phyloP scores from a whole-genome alignment of 768 basidiomycete species.

The Calocybe indica region DNA sequence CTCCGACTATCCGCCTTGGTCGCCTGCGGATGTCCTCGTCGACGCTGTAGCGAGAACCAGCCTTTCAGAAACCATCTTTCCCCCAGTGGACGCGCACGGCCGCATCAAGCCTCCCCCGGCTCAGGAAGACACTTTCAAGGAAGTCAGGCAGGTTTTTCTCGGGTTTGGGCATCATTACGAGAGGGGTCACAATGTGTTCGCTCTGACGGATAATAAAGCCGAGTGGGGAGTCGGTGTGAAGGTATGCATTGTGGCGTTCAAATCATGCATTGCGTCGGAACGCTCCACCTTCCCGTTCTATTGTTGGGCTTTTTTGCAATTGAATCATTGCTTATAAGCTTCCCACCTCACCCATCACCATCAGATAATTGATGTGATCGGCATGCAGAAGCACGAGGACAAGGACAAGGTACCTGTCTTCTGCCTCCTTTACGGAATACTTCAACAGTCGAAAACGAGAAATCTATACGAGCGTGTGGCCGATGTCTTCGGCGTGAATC shows the following conservation, averaged over 20 bases:
- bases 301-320: neutral
- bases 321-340: no score
- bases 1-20: constrained; percentile 10
- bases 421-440: constrained; percentile 18
- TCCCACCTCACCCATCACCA: no score
- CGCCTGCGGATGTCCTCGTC: constrained; percentile 8
- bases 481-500: constrained; percentile 4
- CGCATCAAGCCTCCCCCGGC: constrained; percentile 6
- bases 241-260: constrained; percentile 8
- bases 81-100: constrained; percentile 4
- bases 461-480: constrained; percentile 9
- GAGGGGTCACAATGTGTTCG: constrained; percentile 10
- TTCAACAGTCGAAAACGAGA: constrained; percentile 11
- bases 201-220: constrained; percentile 11
- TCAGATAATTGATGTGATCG: constrained; percentile 19
- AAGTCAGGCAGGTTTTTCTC: constrained; percentile 19
- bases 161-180: constrained; percentile 14
- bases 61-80: constrained; percentile 12
- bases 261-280: neutral
- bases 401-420: constrained; percentile 18
- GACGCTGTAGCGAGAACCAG: constrained; percentile 14
- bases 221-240: constrained; percentile 18
- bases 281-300: neutral
- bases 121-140: constrained; percentile 22
- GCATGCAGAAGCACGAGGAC: constrained; percentile 1